These are phyloP conservation scores for Vigna trinervia DNA, from an alignment of 306 rosid genomes.

Conservation along the genomic window DNA sequence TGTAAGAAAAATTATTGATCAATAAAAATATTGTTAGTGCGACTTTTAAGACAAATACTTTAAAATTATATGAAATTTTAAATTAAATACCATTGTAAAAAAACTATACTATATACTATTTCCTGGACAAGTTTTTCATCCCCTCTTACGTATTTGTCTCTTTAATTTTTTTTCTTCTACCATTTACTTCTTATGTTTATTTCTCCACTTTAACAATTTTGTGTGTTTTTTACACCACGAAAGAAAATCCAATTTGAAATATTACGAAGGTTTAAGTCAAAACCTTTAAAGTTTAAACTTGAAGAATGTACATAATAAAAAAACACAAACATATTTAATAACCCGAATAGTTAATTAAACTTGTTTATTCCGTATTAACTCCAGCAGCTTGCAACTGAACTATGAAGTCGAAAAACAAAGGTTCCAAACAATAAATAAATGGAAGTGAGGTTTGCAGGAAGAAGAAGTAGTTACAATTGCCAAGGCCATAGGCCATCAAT, in stretches of 20 bases:
- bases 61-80: no score
- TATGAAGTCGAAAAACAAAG: background rate
- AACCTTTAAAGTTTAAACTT: background rate
- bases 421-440: background rate
- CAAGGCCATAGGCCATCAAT: background rate
- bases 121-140: no score
- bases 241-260: background rate
- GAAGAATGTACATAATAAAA: background rate
- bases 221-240: no score
- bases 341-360: background rate
- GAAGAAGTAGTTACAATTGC: conserved; percentile 31
- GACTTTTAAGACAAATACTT: no score
- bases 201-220: background rate
- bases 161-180: no score
- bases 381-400: no score
- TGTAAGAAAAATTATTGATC: no score
- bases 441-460: background rate
- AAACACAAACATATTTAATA: background rate
- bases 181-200: no score
- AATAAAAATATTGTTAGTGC: no score
- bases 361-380: background rate
- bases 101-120: background rate
- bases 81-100: no score
- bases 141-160: no score
- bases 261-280: background rate